A percentile compares a stretch with the other conserved stretches of the same genome.
Evolutionary conservation across 2,329 filamentous ascomycete genomes (phyloP).

Genomic region (Cladosporium halotolerans): DNA sequence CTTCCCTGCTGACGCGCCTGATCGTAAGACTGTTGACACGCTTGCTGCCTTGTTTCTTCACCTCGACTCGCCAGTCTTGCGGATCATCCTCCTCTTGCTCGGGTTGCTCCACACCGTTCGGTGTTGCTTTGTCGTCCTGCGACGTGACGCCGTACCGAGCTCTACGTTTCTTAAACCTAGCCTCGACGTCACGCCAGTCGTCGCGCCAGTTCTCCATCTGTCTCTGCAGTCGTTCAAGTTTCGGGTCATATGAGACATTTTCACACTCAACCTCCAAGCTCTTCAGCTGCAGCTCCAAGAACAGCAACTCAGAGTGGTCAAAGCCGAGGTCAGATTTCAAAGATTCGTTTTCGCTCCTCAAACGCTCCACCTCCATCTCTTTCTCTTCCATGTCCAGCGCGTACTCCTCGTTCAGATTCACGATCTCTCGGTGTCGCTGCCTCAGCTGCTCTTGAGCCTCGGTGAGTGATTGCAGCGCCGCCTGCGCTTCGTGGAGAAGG

Average conservation of each 20-base stretch:
- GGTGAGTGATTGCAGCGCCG: slow-evolving; percentile 25
- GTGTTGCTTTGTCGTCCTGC: slow-evolving; percentile 5
- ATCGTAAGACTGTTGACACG: slow-evolving; percentile 25
- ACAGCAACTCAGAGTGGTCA: slow-evolving; percentile 35
- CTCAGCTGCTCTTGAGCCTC: slow-evolving; percentile 27
- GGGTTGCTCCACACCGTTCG: slow-evolving; percentile 9
- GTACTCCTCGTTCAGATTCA: slow-evolving; percentile 27
- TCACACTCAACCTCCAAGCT: slow-evolving; percentile 31
- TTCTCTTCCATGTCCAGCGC: slow-evolving; percentile 26
- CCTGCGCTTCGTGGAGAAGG: slow-evolving; percentile 21
- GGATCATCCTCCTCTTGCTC: slow-evolving; percentile 13
- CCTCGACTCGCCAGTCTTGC: slow-evolving; percentile 23
- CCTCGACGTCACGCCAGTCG: slow-evolving; percentile 32
- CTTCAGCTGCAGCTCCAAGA: slow-evolving; percentile 35
- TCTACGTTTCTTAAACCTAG: slow-evolving; percentile 25
- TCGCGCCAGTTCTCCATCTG: slow-evolving; percentile 31
- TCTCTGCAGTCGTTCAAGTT: slow-evolving; percentile 14
- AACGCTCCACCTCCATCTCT: slow-evolving; percentile 25
- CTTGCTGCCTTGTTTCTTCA: slow-evolving; percentile 19
- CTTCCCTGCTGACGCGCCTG: slow-evolving; percentile 17
- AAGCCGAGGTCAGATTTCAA: slow-evolving; percentile 32
- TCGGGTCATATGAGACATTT: slow-evolving; percentile 13
- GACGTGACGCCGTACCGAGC: slow-evolving; percentile 25
- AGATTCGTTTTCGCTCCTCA: slow-evolving; percentile 33
- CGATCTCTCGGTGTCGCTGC: slow-evolving; percentile 28